Percentiles rank a stretch among this genome's conserved stretches.
These are phyloP conservation scores for Mycena olivaceomarginata DNA, from an alignment of 768 basidiomycete species.

Conservation along the genomic window DNA sequence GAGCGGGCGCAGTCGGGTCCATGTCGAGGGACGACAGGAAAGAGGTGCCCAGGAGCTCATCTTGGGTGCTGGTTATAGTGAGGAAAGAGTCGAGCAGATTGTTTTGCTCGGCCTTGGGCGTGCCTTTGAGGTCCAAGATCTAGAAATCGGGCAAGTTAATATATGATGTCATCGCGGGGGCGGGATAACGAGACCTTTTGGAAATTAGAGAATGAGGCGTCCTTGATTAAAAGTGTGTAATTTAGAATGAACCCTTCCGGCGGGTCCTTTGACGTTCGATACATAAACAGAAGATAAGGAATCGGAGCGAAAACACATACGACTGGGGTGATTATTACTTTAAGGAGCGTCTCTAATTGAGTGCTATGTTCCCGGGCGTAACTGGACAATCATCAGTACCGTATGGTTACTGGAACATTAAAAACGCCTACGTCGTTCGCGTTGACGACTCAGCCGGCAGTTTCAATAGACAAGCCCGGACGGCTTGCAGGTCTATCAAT, in stretches of 20 bases:
- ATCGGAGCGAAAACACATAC: slow-evolving; percentile 64
- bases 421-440: slow-evolving; percentile 69
- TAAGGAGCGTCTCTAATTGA: slow-evolving; percentile 92
- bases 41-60: slow-evolving; percentile 91
- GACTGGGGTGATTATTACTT: slow-evolving; percentile 95
- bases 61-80: slow-evolving; percentile 93
- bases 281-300: neutral
- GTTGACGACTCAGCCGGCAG: slow-evolving; percentile 85
- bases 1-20: slow-evolving; percentile 82
- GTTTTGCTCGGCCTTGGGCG: slow-evolving; percentile 90
- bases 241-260: slow-evolving; percentile 96
- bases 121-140: slow-evolving; percentile 97
- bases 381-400: slow-evolving; percentile 61
- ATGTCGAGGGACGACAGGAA: slow-evolving; percentile 97
- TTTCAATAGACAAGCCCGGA: slow-evolving; percentile 89
- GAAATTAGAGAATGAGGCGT: slow-evolving; percentile 97
- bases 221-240: slow-evolving; percentile 95
- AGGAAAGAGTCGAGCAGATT: slow-evolving; percentile 94
- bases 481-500: slow-evolving; percentile 91
- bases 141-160: slow-evolving; percentile 51
- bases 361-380: slow-evolving; percentile 90
- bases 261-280: slow-evolving; percentile 77
- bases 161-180: neutral
- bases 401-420: slow-evolving; percentile 10
- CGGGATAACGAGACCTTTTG: slow-evolving; percentile 83